Evolutionary conservation across 495 filamentous ascomycete genomes (phyloP), one percentile per base, ranked within the genome.

Genomic region (Hyaloscypha hepaticicola): DNA sequence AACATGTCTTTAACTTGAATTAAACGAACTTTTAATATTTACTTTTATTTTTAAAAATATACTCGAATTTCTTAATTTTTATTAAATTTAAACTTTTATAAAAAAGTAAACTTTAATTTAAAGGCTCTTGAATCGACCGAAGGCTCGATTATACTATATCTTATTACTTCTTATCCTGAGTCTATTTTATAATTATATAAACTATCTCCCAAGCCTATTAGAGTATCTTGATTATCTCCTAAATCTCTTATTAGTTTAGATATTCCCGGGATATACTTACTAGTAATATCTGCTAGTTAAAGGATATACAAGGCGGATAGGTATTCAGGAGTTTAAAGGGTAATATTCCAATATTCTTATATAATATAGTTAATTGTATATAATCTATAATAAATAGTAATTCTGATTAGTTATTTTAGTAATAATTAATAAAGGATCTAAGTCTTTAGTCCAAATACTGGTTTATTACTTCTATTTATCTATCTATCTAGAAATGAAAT

Each of bases 401-500:
- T 41, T 63, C 51, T 0, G 49, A 45, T 74, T 61, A 79, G 62
- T 78, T 51, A 50, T 75, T 50, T 29, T 78, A 69, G 1, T 64
- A 55, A 56, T 73, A 75, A 31, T 69, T 70, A n/a, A 66, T 45
- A 50, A 69, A 77, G 5, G 24, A 16, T 0, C 71, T 63, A 2
- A 77, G 60, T n/a, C 68, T 66, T 9, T 70, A 58, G 58, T 76
- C 63, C 8, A 77, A 1, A 9, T 34, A 26, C 9, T 67, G 31
- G 56, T 73, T 76, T 5, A 50, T 22, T 6, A n/a, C 33, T 45
- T 78, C 72, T 0, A 71, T 76, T 33, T 76, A 68, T 0, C 71
- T 67, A 69, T 77, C 66, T 0, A 70, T 76, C 51, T 75, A 34
- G 0, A 71, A 66, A 29, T 78, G 66, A 34, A 66, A 72, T 1